Percentiles rank a stretch among this genome's conserved stretches.
phyloP scores from a whole-genome alignment of 2,329 filamentous ascomycete species.

The Huntiella bhutanensis region DNA sequence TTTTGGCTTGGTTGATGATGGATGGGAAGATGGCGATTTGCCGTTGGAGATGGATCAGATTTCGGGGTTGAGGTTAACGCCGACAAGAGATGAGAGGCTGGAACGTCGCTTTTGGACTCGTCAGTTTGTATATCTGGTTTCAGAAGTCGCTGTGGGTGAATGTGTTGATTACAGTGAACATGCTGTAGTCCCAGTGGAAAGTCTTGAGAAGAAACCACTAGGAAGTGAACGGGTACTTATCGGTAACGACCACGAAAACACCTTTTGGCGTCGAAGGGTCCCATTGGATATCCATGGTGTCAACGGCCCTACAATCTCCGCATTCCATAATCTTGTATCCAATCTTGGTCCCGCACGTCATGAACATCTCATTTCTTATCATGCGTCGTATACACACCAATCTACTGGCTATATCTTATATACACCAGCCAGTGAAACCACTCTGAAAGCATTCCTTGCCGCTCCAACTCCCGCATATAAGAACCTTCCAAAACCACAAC shows the following conservation, averaged over 20 bases:
- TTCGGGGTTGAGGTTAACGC: conserved; percentile 40
- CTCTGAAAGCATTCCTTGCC: conserved; percentile 46
- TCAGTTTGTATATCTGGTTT: conserved; percentile 53
- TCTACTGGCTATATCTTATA: conserved; percentile 46
- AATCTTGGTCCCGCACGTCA: conserved; percentile 40
- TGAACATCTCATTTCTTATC: conserved; percentile 51
- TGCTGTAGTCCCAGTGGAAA: conserved; percentile 51
- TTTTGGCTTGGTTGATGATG: conserved; percentile 55
- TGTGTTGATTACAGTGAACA: conserved; percentile 46
- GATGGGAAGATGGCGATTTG: conserved; percentile 59
- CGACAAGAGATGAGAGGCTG: conserved; percentile 39
- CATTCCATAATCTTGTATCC: conserved; percentile 43
- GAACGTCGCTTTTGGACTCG: conserved; percentile 50
- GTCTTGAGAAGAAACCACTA: conserved; percentile 38
- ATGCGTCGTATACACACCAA: conserved; percentile 49
- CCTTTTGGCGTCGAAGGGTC: conserved; percentile 40
- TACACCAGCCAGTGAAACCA: conserved; percentile 46
- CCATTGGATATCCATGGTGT: conserved; percentile 20
- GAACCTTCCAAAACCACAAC: conserved; percentile 38
- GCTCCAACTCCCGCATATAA: conserved; percentile 44
- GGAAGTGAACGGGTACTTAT: conserved; percentile 23
- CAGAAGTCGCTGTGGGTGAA: conserved; percentile 38
- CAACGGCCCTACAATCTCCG: conserved; percentile 25
- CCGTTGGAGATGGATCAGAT: conserved; percentile 49
- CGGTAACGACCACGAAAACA: conserved; percentile 37